A percentile compares a stretch with the other conserved stretches of the same genome.
phyloP scores from a whole-genome alignment of 2,329 filamentous ascomycete species.

The Mycosphaerelloides madeirae region DNA sequence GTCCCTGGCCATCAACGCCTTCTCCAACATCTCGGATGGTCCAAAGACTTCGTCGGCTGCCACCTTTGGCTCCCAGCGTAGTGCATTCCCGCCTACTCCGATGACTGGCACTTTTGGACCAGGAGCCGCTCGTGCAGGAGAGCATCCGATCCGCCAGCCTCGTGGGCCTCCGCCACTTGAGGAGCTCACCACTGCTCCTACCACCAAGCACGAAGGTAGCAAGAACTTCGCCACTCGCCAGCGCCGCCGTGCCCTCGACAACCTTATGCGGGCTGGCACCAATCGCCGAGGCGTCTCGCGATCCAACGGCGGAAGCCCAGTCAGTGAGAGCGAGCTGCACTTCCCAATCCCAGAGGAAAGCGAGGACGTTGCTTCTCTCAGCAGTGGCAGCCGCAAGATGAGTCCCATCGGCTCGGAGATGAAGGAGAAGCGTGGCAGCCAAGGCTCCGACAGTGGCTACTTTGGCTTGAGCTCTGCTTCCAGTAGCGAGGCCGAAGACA shows the following conservation, averaged over 20 bases:
- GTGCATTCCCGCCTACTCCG: constrained; percentile 68
- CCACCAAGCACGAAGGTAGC: constrained; percentile 89
- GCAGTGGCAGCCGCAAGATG: constrained; percentile 31
- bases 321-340: constrained; percentile 71
- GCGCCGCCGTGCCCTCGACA: constrained; percentile 85
- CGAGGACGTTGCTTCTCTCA: constrained; percentile 60
- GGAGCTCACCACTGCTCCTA: constrained; percentile 84
- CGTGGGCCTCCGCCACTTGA: constrained; percentile 87
- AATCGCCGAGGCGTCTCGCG: constrained; percentile 71
- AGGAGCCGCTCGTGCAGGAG: constrained; percentile 85
- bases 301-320: constrained; percentile 62
- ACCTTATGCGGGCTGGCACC: constrained; percentile 81
- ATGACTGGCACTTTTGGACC: constrained; percentile 84
- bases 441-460: constrained; percentile 33
- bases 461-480: constrained; percentile 61
- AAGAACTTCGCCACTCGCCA: constrained; percentile 94
- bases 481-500: constrained; percentile 56
- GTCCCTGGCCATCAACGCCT: constrained; percentile 60
- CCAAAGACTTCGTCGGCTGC: constrained; percentile 65
- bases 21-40: constrained; percentile 54
- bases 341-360: constrained; percentile 65
- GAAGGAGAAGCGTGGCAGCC: constrained; percentile 34
- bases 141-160: constrained; percentile 90
- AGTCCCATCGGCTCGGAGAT: constrained; percentile 36
- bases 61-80: constrained; percentile 42